A percentile compares a stretch with the other conserved stretches of the same genome.
These are phyloP conservation scores for Rhizodiscina lignyota DNA, from an alignment of 495 filamentous ascomycete species.

Conservation along the genomic window DNA sequence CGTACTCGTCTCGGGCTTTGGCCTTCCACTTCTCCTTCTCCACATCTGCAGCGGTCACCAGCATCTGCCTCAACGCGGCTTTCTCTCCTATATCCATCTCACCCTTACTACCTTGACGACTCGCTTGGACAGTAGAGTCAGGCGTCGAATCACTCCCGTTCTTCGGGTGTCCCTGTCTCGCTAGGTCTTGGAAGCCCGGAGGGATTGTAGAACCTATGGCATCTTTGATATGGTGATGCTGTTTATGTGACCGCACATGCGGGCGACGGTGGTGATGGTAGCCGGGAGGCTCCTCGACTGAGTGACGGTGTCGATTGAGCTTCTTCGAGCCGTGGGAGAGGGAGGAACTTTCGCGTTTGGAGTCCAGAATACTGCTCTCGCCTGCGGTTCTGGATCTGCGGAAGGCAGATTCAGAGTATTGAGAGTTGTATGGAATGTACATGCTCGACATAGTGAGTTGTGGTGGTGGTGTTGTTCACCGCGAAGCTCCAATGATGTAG, in stretches of 20 bases:
- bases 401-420: neutral
- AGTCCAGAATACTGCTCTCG: neutral
- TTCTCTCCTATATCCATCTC: conserved; percentile 3
- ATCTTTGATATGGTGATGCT: conserved; percentile 7
- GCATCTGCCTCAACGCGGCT: conserved; percentile 8
- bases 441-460: too few relatives aligned
- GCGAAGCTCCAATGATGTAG: neutral
- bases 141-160: conserved; percentile 6
- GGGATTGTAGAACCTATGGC: conserved; percentile 7
- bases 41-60: conserved; percentile 27
- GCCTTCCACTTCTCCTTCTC: conserved; percentile 23
- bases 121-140: too few relatives aligned
- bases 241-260: conserved; percentile 6
- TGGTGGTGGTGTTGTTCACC: neutral
- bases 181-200: conserved; percentile 9
- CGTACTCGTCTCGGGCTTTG: conserved; percentile 33
- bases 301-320: conserved; percentile 6
- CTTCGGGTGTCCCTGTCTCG: too few relatives aligned
- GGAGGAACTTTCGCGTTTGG: neutral
- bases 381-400: neutral
- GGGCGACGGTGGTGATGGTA: conserved; percentile 6
- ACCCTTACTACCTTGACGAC: too few relatives aligned
- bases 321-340: conserved; percentile 1
- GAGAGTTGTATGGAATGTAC: too few relatives aligned
- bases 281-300: neutral